phyloP scores from a whole-genome alignment of 257 asterid genomes.

The Phtheirospermum japonicum region DNA sequence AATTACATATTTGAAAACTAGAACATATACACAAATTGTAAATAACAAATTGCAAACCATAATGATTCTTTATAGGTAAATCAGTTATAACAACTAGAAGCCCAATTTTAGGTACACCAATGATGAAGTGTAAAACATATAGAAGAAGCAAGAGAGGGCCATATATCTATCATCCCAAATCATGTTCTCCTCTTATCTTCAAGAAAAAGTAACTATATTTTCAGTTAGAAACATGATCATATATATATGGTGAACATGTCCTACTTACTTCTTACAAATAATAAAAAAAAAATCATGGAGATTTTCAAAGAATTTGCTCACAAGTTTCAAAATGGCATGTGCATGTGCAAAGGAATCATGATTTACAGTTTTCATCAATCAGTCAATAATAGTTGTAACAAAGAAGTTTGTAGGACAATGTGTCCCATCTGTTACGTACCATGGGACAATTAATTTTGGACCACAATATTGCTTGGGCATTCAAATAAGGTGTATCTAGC shows the following conservation, averaged over 20 bases:
- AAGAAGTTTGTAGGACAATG: slow-evolving; percentile 4
- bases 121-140: slow-evolving; percentile 2
- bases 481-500: neutral
- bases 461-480: neutral
- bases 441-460: neutral
- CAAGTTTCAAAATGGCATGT: neutral
- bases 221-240: neutral
- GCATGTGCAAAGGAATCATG: slow-evolving; percentile 3
- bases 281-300: neutral
- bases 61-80: too few relatives aligned
- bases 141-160: neutral
- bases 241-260: too few relatives aligned
- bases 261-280: too few relatives aligned
- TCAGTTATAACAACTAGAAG: too few relatives aligned
- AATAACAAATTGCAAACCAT: too few relatives aligned
- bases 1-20: too few relatives aligned
- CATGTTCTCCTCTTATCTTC: slow-evolving; percentile 10
- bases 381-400: neutral
- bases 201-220: neutral
- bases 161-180: neutral
- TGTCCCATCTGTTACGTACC: neutral
- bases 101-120: neutral
- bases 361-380: slow-evolving; percentile 2
- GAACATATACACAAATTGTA: too few relatives aligned
- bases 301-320: neutral